These are phyloP conservation scores for Kernera saxatilis DNA, from an alignment of 345 rosid species.

Conservation along the genomic window DNA sequence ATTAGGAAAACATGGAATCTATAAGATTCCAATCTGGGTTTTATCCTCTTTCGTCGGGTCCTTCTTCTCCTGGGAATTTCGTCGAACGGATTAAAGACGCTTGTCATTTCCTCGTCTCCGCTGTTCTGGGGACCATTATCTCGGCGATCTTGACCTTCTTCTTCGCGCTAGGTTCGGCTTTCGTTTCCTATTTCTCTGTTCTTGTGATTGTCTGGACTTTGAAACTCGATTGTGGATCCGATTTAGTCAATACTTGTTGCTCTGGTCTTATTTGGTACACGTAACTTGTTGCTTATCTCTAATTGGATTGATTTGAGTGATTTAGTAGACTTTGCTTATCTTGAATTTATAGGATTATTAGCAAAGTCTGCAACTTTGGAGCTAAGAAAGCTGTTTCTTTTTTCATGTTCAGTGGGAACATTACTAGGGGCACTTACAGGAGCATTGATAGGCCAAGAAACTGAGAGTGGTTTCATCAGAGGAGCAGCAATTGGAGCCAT, in stretches of 20 bases:
- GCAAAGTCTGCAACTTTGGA: neutral
- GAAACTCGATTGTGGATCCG: neutral
- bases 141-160: constrained; percentile 95
- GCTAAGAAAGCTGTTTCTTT: constrained; percentile 18
- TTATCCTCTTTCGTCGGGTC: constrained; percentile 33
- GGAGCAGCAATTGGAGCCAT: constrained; percentile 98
- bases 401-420: constrained; percentile 65
- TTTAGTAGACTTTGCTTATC: neutral
- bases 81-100: constrained; percentile 57
- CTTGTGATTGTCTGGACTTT: neutral
- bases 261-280: neutral
- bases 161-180: constrained; percentile 83
- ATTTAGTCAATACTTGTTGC: neutral
- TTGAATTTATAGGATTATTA: neutral
- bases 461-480: constrained; percentile 93
- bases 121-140: constrained; percentile 73
- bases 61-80: constrained; percentile 44
- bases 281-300: neutral
- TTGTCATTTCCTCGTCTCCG: constrained; percentile 65
- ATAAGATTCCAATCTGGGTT: constrained; percentile 43
- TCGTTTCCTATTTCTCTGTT: neutral
- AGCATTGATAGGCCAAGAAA: constrained; percentile 98
- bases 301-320: neutral
- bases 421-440: constrained; percentile 97
- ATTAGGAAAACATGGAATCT: neutral